phyloP scores from a whole-genome alignment of 495 filamentous ascomycete species.

The Aspergillus conjunctus region DNA sequence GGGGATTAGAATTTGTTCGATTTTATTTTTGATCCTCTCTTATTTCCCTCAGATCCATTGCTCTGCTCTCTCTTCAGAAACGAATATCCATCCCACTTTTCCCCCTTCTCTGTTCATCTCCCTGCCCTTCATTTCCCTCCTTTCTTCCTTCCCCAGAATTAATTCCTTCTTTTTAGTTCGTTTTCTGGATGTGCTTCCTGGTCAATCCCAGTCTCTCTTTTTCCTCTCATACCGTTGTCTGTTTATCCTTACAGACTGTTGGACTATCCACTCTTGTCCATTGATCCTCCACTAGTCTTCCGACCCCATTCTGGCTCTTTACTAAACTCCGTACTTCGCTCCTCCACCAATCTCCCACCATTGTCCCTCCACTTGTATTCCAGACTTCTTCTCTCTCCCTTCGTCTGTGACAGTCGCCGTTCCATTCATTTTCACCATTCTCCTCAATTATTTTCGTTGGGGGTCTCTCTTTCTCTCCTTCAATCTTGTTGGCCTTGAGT shows the following conservation, averaged over 20 bases:
- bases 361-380: slow-evolving; percentile 12
- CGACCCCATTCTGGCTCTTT: slow-evolving; percentile 10
- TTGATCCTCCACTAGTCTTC: slow-evolving; percentile 15
- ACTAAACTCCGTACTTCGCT: slow-evolving; percentile 14
- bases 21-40: slow-evolving; percentile 4
- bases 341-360: slow-evolving; percentile 19
- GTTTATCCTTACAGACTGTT: slow-evolving; percentile 5
- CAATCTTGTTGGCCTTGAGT: not conserved
- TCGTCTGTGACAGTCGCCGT: slow-evolving; percentile 20
- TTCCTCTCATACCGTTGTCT: not conserved
- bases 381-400: slow-evolving; percentile 17
- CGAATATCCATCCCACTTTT: slow-evolving; percentile 11
- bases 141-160: slow-evolving; percentile 2
- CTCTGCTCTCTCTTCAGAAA: slow-evolving; percentile 12
- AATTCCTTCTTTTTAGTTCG: slow-evolving; percentile 7
- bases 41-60: slow-evolving; percentile 12
- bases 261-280: slow-evolving; percentile 2
- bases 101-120: slow-evolving; percentile 1
- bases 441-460: not conserved
- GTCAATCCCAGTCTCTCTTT: not conserved
- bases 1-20: not conserved
- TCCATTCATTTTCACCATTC: slow-evolving; percentile 18
- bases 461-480: slow-evolving; percentile 9
- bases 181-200: not conserved
- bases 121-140: slow-evolving; percentile 9